Percentiles rank a stretch among this genome's conserved stretches.
Evolutionary conservation across 2,329 filamentous ascomycete species (phyloP).

Genomic region (Aspergillus phoenicis): DNA sequence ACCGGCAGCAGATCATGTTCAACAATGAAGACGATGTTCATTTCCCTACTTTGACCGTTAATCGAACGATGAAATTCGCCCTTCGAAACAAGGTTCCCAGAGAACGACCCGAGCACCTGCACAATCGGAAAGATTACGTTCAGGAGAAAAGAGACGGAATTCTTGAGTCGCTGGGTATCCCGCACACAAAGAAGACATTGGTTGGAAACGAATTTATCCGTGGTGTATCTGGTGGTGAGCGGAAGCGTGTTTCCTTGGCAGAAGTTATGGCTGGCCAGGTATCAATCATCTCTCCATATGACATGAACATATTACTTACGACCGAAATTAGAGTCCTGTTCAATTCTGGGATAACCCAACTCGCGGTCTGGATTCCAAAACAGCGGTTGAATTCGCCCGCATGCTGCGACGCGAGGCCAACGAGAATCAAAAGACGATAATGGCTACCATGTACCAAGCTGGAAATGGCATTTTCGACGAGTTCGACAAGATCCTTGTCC

Average conservation of each 20-base stretch:
- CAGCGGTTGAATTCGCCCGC: conserved; percentile 61
- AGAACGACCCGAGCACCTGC: conserved; percentile 28
- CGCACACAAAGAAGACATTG: conserved; percentile 63
- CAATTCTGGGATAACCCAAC: conserved; percentile 70
- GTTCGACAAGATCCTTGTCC: conserved; percentile 69
- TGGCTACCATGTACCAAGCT: conserved; percentile 69
- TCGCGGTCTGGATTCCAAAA: conserved; percentile 65
- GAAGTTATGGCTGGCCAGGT: conserved; percentile 58
- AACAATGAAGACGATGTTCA: conserved; percentile 76
- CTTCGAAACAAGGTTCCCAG: conserved; percentile 52
- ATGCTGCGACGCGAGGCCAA: conserved; percentile 64
- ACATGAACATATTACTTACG: not conserved
- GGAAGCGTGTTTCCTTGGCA: conserved; percentile 68
- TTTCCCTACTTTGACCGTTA: conserved; percentile 73
- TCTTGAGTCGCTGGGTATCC: conserved; percentile 33
- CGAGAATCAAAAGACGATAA: conserved; percentile 58
- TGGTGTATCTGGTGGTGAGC: conserved; percentile 68
- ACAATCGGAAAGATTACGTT: conserved; percentile 34
- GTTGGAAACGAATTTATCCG: conserved; percentile 68
- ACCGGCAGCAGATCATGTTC: conserved; percentile 59
- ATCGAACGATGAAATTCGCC: conserved; percentile 73
- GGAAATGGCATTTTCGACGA: conserved; percentile 68
- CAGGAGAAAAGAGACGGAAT: conserved; percentile 37
- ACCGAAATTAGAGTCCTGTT: conserved; percentile 47
- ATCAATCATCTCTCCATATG: conserved; percentile 26